Evolutionary conservation across 2,329 filamentous ascomycete genomes (phyloP), one percentile per base, ranked within the genome.

Genomic region (Trichoderma sp.): DNA sequence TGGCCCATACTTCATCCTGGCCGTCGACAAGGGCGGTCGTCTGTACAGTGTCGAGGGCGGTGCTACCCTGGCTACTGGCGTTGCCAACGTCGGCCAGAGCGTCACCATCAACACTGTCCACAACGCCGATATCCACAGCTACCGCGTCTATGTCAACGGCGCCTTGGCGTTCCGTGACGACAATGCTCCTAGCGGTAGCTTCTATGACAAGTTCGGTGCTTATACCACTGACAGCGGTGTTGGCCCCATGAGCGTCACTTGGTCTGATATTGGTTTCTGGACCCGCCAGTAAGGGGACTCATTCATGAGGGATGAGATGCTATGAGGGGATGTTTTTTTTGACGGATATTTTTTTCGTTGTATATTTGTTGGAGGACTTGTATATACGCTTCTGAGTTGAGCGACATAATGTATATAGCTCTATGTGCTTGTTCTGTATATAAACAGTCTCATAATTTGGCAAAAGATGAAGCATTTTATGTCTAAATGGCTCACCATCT

Each of bases 161-260:
- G 58, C 70, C 22, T 64, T 72, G 57, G 57, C 66, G 37, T 74
- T 53, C 45, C 67, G 65, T 1, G 71, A 73, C 45, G 57, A 70
- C 19, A 69, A 66, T 19, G 71, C 72, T 13, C 73, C 73, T 1
- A 58, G 63, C 17, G 73, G 72, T n/a, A 70, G 67, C 65, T 74
- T 74, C 34, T 74, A 74, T 37, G 73, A 74, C 67, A 74, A 74
- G 64, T 60, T 71, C 45, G 73, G 73, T 35, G 72, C 73, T n/a
- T 74, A 73, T 53, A 69, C 70, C 6, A 74, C 73, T 15, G 69
- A 72, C 53, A 70, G 57, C 15, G 72, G 73, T 13, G 70, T 59
- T 7, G 73, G 73, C 9, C 66, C 42, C 13, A 25, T 73, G 13
- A 70, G 59, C 25, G 70, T 74, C 39, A 71, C 71, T 9, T 73